phyloP scores from a whole-genome alignment of 78 protist genomes.

The Cavenderia fasciculata region DNA sequence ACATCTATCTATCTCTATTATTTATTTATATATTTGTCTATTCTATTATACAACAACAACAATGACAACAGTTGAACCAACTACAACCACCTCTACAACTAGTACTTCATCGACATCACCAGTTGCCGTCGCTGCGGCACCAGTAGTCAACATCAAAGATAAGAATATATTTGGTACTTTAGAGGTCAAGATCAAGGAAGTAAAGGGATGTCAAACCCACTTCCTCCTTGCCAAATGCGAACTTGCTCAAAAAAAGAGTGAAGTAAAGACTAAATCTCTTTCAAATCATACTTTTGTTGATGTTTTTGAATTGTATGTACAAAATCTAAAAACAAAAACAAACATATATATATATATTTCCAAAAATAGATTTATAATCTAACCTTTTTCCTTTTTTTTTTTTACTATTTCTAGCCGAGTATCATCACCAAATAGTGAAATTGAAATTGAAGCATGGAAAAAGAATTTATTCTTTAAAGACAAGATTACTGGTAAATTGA shows the following conservation, averaged over 20 bases:
- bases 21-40: too few species aligned
- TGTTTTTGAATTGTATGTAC: conserved; percentile 60
- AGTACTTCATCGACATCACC: conserved; percentile 10
- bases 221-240: conserved; percentile 68
- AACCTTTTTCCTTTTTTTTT: background rate
- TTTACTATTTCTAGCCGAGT: conserved; percentile 46
- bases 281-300: conserved; percentile 59
- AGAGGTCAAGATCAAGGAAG: conserved; percentile 61
- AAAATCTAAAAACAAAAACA: background rate
- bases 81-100: conserved; percentile 18
- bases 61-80: background rate
- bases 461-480: conserved; percentile 69
- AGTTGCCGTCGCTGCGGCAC: background rate
- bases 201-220: conserved; percentile 67
- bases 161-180: conserved; percentile 54
- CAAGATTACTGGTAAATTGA: conserved; percentile 49
- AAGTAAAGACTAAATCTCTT: conserved; percentile 46
- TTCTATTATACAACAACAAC: too few species aligned
- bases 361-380: background rate
- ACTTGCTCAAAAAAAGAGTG: conserved; percentile 42
- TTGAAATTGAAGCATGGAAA: conserved; percentile 76
- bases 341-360: background rate
- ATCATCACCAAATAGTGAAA: conserved; percentile 45
- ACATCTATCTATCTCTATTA: too few species aligned
- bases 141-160: conserved; percentile 50